phyloP scores from a whole-genome alignment of 495 filamentous ascomycete genomes.

The Acidiella bohemica region DNA sequence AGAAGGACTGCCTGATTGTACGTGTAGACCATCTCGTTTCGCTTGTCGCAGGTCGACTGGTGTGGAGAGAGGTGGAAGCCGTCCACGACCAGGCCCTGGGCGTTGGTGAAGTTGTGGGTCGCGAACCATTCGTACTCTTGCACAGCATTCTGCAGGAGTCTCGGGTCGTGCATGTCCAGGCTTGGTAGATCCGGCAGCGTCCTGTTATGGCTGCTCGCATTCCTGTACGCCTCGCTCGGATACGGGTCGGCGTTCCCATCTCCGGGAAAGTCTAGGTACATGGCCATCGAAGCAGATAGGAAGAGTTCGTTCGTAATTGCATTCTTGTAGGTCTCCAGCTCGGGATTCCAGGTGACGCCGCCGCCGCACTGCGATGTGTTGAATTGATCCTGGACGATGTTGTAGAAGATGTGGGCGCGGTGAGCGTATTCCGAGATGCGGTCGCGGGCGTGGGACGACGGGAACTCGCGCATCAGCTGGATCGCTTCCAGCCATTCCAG shows the following conservation, averaged over 20 bases:
- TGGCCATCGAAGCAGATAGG: constrained; percentile 67
- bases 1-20: constrained; percentile 48
- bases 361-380: constrained; percentile 60
- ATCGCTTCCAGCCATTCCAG: constrained; percentile 57
- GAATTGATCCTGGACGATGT: constrained; percentile 40
- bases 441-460: constrained; percentile 13
- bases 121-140: constrained; percentile 74
- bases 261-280: constrained; percentile 86
- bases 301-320: constrained; percentile 92
- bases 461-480: constrained; percentile 27
- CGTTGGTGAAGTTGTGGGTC: constrained; percentile 66
- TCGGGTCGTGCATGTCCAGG: constrained; percentile 43
- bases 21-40: constrained; percentile 60
- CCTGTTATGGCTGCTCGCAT: constrained; percentile 6
- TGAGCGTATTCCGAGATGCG: constrained; percentile 79
- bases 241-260: constrained; percentile 63
- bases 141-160: constrained; percentile 55
- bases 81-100: constrained; percentile 66
- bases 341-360: constrained; percentile 88
- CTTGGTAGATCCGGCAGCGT: constrained; percentile 6
- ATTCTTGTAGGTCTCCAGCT: constrained; percentile 80
- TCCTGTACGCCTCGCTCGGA: constrained; percentile 13
- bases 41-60: constrained; percentile 52
- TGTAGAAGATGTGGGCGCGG: constrained; percentile 79
- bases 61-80: constrained; percentile 76